Conservation (phyloP, 1,139 yeast genomes). For the Barnettozyma hawaiiensis region DNA sequence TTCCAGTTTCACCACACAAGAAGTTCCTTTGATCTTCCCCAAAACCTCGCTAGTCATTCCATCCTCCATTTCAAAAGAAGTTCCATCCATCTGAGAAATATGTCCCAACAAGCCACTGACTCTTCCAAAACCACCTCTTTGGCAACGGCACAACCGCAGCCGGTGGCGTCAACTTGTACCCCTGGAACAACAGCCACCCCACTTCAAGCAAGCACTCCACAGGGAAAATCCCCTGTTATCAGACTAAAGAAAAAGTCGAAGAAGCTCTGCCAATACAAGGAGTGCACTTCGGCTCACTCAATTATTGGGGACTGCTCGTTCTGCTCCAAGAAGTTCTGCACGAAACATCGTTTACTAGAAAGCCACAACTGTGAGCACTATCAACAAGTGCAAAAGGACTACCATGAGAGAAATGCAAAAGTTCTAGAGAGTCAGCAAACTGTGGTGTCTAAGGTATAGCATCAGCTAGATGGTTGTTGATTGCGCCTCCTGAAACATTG, state of each 20-base stretch:
- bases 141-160: not conserved
- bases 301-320: conserved; percentile 26
- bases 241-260: conserved; percentile 26
- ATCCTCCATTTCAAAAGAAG: not conserved
- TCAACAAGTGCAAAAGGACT: conserved; percentile 24
- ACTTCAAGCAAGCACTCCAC: not conserved
- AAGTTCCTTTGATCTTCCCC: not conserved
- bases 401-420: conserved; percentile 27
- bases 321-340: conserved; percentile 26
- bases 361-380: conserved; percentile 27
- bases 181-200: conserved; percentile 1
- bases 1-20: not conserved
- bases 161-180: not conserved
- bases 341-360: conserved; percentile 24
- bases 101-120: conserved; percentile 1
- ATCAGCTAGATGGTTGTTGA: not conserved
- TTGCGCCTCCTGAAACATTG: not conserved
- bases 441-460: conserved; percentile 23
- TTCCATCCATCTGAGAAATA: not conserved
- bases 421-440: conserved; percentile 24
- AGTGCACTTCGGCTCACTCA: conserved; percentile 24
- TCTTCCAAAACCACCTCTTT: not conserved
- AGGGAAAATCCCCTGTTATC: not conserved
- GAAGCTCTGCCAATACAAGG: conserved; percentile 23
- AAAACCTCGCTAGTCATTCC: not conserved